A percentile compares a stretch with the other conserved stretches of the same genome.
Evolutionary conservation across 1,284 basidiomycete genomes (phyloP).

Genomic region (Abortiporus biennis): DNA sequence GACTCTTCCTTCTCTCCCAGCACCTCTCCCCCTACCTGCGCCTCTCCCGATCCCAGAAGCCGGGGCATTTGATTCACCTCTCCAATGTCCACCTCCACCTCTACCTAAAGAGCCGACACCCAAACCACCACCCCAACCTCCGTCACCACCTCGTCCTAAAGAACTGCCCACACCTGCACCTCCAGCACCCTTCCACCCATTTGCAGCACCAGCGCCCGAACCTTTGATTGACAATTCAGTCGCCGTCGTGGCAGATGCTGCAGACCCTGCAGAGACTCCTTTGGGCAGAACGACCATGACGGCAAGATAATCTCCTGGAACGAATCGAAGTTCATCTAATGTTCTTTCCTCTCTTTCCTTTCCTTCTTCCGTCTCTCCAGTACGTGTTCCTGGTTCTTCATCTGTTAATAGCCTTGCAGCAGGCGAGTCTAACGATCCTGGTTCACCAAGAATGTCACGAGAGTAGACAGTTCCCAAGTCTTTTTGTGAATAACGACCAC

Average conservation of each 20-base stretch:
- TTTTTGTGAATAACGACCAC: constrained; percentile 64
- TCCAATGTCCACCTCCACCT: constrained; percentile 63
- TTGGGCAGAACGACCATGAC: constrained; percentile 69
- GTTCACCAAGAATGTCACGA: constrained; percentile 74
- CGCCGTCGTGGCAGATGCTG: constrained; percentile 31
- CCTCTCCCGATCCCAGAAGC: constrained; percentile 27
- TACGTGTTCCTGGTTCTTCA: constrained; percentile 27
- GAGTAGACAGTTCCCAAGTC: constrained; percentile 75
- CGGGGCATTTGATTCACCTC: constrained; percentile 51
- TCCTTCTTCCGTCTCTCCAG: constrained; percentile 27
- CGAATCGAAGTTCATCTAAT: constrained; percentile 68
- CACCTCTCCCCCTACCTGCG: constrained; percentile 20
- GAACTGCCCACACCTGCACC: neutral
- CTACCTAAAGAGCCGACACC: constrained; percentile 23
- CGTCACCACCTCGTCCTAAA: constrained; percentile 31
- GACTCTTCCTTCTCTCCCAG: constrained; percentile 27
- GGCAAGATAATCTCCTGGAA: constrained; percentile 72
- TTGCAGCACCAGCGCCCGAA: constrained; percentile 24
- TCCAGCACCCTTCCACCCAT: constrained; percentile 30
- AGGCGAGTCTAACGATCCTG: constrained; percentile 48
- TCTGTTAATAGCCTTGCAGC: constrained; percentile 58
- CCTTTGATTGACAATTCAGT: constrained; percentile 43
- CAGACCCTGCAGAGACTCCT: constrained; percentile 44
- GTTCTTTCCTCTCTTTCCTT: constrained; percentile 43
- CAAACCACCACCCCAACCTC: constrained; percentile 38